Evolutionary conservation across 768 basidiomycete genomes (phyloP).

Genomic region (Mycena epipterygia): DNA sequence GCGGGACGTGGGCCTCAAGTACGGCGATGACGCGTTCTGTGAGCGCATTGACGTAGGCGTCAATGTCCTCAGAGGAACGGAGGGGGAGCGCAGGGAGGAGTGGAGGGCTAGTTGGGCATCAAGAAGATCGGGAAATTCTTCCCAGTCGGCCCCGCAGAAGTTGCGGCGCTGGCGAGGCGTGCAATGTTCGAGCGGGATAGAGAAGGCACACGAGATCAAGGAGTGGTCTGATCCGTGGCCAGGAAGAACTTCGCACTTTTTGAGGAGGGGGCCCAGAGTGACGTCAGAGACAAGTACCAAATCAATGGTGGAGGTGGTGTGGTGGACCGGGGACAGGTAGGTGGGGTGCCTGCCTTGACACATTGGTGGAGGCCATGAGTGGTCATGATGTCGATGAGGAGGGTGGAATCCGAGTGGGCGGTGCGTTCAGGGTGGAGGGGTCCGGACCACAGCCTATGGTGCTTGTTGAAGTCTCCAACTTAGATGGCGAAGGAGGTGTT

Average conservation of each 20-base stretch:
- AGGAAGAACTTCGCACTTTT: conserved; percentile 7
- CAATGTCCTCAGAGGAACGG: background rate
- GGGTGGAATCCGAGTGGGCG: background rate
- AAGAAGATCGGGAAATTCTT: background rate
- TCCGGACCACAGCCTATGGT: background rate
- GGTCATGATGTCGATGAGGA: conserved; percentile 2
- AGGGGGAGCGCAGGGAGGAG: conserved; percentile 4
- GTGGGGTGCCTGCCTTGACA: conserved; percentile 1
- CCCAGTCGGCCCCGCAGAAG: conserved; percentile 2
- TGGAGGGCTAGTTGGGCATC: background rate
- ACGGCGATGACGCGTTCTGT: background rate
- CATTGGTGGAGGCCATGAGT: background rate
- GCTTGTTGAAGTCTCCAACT: conserved; percentile 6
- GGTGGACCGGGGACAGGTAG: conserved; percentile 5
- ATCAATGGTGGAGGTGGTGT: conserved; percentile 12
- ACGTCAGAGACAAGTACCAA: background rate
- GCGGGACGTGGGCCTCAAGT: background rate
- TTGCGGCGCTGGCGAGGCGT: background rate
- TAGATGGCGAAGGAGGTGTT: background rate
- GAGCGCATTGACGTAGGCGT: background rate
- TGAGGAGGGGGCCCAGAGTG: background rate
- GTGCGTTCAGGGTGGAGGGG: conserved; percentile 3
- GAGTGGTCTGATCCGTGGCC: background rate
- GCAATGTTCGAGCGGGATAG: conserved; percentile 2
- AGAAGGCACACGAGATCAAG: background rate